A percentile compares a stretch with the other conserved stretches of the same genome.
These are phyloP conservation scores for Purpureocillium lavendulum DNA, from an alignment of 2,329 filamentous ascomycete genomes.

Conservation along the genomic window DNA sequence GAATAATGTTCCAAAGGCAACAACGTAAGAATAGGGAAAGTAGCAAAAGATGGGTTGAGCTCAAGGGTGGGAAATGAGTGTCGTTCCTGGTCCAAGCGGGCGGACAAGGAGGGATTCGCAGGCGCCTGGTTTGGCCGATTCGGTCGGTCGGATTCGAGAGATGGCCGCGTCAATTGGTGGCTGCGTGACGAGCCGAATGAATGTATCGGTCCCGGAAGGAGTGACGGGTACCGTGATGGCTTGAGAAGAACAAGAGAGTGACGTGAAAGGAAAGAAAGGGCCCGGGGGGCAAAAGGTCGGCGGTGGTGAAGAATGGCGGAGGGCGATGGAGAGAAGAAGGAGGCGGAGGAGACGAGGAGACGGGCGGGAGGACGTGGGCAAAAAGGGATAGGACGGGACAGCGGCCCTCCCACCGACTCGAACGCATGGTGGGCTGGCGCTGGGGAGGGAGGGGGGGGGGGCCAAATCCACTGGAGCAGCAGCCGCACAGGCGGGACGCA, in stretches of 20 bases:
- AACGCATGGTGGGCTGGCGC: too few relatives aligned
- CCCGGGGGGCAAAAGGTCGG: constrained; percentile 24
- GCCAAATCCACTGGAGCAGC: too few relatives aligned
- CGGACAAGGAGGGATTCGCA: constrained; percentile 10
- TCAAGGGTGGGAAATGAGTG: constrained; percentile 14
- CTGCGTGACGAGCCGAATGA: constrained; percentile 25
- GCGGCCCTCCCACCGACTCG: too few relatives aligned
- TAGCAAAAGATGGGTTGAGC: constrained; percentile 6
- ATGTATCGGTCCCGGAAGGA: constrained; percentile 42
- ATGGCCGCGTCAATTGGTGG: constrained; percentile 7
- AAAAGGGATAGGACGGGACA: constrained; percentile 8
- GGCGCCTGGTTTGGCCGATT: constrained; percentile 3
- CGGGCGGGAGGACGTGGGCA: constrained; percentile 25
- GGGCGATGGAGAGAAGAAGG: constrained; percentile 23
- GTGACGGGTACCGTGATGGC: constrained; percentile 39
- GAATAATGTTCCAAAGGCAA: neutral
- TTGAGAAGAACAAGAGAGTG: constrained; percentile 38
- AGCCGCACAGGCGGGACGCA: too few relatives aligned
- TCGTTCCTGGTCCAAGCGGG: constrained; percentile 11
- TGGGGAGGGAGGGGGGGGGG: too few relatives aligned
- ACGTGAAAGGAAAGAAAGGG: constrained; percentile 39
- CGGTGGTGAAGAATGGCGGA: constrained; percentile 21
- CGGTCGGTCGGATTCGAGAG: constrained; percentile 9
- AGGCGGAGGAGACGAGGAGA: constrained; percentile 25
- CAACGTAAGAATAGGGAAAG: constrained; percentile 5